Evolutionary conservation across 352 stramenopile genomes (phyloP).

Genomic region (Hyphochytrium catenoides): DNA sequence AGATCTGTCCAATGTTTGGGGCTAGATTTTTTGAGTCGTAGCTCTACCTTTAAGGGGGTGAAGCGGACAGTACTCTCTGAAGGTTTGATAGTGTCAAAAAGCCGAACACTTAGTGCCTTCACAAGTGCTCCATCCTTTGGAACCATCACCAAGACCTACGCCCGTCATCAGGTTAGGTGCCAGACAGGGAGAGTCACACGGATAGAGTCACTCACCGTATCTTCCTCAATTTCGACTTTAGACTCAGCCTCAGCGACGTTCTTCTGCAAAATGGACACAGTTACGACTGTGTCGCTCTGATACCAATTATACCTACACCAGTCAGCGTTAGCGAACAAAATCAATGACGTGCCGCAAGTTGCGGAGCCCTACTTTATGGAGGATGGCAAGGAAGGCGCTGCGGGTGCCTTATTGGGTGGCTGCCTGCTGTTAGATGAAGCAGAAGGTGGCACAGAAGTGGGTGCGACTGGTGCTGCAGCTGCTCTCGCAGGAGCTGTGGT

Average conservation of each 20-base stretch:
- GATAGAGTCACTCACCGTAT: constrained; percentile 17
- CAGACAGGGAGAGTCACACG: background rate
- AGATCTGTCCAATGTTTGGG: too few species aligned
- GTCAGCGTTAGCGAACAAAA: background rate
- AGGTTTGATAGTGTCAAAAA: constrained; percentile 41
- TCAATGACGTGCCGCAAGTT: background rate
- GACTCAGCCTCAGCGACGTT: constrained; percentile 35
- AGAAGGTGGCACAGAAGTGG: constrained; percentile 1
- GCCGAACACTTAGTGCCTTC: constrained; percentile 26
- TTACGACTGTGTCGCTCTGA: constrained; percentile 46
- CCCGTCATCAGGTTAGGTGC: background rate
- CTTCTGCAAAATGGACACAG: constrained; percentile 54
- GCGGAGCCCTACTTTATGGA: background rate
- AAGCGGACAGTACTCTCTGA: constrained; percentile 29
- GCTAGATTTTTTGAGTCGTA: constrained; percentile 52
- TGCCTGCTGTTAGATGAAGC: background rate
- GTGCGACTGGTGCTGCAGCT: constrained; percentile 1
- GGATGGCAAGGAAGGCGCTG: background rate
- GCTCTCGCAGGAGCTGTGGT: constrained; percentile 12
- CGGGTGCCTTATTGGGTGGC: constrained; percentile 9
- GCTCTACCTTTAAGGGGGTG: constrained; percentile 38
- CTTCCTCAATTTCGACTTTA: constrained; percentile 21
- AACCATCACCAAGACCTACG: constrained; percentile 20
- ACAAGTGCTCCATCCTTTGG: constrained; percentile 21
- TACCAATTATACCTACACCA: constrained; percentile 50